phyloP scores from a whole-genome alignment of 495 filamentous ascomycete species.

The Jackrogersella multiformis region DNA sequence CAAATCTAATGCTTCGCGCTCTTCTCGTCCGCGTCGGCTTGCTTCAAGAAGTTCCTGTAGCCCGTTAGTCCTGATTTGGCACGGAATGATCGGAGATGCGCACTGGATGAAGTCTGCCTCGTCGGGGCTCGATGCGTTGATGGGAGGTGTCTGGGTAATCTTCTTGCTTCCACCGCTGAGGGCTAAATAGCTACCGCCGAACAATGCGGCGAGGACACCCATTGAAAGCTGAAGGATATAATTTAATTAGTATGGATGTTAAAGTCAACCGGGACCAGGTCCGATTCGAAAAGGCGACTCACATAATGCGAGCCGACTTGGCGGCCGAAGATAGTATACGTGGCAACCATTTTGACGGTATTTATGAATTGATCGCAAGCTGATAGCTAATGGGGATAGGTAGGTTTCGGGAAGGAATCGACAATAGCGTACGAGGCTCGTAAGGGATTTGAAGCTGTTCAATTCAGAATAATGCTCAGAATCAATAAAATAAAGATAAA shows the following conservation, averaged over 20 bases:
- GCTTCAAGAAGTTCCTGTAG: conserved; percentile 79
- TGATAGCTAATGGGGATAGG: conserved; percentile 16
- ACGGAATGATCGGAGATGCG: conserved; percentile 46
- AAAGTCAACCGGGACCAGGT: neutral
- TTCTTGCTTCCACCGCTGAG: conserved; percentile 71
- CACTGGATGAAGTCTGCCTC: conserved; percentile 99
- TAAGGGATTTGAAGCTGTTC: conserved; percentile 37
- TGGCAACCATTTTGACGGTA: conserved; percentile 80
- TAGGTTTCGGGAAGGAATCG: conserved; percentile 33
- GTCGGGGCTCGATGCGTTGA: conserved; percentile 87
- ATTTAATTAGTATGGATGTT: conserved; percentile 42
- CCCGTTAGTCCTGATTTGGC: conserved; percentile 43
- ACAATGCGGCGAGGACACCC: conserved; percentile 73
- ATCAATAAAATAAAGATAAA: neutral
- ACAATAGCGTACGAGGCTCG: conserved; percentile 43
- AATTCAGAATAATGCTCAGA: conserved; percentile 43
- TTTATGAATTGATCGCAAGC: conserved; percentile 49
- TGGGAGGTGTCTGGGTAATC: conserved; percentile 71
- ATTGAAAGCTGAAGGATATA: conserved; percentile 77
- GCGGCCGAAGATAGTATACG: conserved; percentile 86
- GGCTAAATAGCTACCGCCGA: conserved; percentile 64
- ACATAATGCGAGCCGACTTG: conserved; percentile 95
- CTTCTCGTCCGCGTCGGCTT: conserved; percentile 75
- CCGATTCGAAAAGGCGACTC: conserved; percentile 54
- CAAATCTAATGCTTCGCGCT: conserved; percentile 67